Evolutionary conservation across 352 stramenopile genomes (phyloP).

Genomic region (Phytophthora fragariaefolia): DNA sequence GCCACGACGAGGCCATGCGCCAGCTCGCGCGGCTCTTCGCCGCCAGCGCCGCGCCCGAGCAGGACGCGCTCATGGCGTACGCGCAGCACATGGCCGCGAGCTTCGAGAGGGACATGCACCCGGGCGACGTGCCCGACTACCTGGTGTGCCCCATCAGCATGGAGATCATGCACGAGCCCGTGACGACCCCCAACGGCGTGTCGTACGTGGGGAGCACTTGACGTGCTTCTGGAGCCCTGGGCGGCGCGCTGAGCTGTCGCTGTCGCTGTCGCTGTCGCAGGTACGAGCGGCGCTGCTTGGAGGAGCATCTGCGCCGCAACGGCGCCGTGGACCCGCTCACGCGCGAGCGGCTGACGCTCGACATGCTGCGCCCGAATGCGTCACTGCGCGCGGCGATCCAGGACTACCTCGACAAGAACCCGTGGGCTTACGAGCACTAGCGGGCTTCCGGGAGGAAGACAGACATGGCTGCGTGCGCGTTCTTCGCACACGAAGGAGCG

Average conservation of each 20-base stretch:
- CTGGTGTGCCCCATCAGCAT: slow-evolving; percentile 86
- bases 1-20: slow-evolving; percentile 51
- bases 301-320: slow-evolving; percentile 74
- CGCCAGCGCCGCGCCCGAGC: slow-evolving; percentile 25
- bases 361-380: slow-evolving; percentile 80
- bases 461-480: no score
- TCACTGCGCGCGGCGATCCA: slow-evolving; percentile 73
- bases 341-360: slow-evolving; percentile 60
- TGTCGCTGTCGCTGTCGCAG: slow-evolving; percentile 18
- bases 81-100: slow-evolving; percentile 58
- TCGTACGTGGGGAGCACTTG: slow-evolving; percentile 53
- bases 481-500: no score
- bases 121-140: slow-evolving; percentile 73
- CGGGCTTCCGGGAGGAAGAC: neutral
- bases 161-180: slow-evolving; percentile 83
- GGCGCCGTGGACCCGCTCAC: slow-evolving; percentile 77
- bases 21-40: slow-evolving; percentile 53
- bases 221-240: no score
- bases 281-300: slow-evolving; percentile 72
- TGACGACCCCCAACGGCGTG: slow-evolving; percentile 81
- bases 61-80: slow-evolving; percentile 67
- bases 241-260: no score
- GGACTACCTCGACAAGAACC: slow-evolving; percentile 75
- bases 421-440: slow-evolving; percentile 80
- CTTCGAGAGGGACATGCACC: slow-evolving; percentile 57